Evolutionary conservation across 1,284 basidiomycete genomes (phyloP), one percentile per base, ranked within the genome.

Genomic region (Microbotryomycetes sp.): DNA sequence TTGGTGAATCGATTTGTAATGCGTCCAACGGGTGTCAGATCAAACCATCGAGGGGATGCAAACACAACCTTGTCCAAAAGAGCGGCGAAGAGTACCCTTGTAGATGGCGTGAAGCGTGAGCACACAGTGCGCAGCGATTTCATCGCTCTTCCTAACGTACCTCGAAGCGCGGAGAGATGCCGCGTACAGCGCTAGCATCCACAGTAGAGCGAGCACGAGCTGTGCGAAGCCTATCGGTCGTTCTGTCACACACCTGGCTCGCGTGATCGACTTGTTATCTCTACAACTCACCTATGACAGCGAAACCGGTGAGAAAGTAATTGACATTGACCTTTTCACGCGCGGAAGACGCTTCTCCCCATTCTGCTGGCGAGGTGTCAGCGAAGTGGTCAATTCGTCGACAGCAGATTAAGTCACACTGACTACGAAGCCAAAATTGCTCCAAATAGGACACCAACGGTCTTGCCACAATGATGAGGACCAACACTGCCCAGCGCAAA

Each of bases 1-100:
- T 67, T 68, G 3, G 71, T 69, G 49, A 76, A 74, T 3, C 74
- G 70, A 15, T 74, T 72, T 47, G 67, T 64, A 56, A 76, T 68
- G 0, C 70, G 64, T 1, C 74, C 74, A 4, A 65, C 32, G 3
- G 74, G 74, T 1, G 70, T 73, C 22, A 67, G 56, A 50, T 76
- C 74, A 54, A 73, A 73, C 66, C 67, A 75, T 3, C 73, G 65
- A 0, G 73, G 54, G 3, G 71, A 69, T 0, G 74, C 72, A 1
- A 65, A 46, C 6, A 74, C 63, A 14, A 75, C 69, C 7, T 67
- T 66, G 22, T 54, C 49, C 19, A 75, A 67, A 3, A 75, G 66
- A 25, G 57, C 56, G 14, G 60, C 26, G 48, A 73, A 75, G 28
- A 75, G 61, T 3, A 59, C 56, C 15, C 71, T 72, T 14, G 65